A percentile compares a stretch with the other conserved stretches of the same genome.
Conservation (phyloP, 495 filamentous ascomycete species). For the Neurospora sp. region DNA sequence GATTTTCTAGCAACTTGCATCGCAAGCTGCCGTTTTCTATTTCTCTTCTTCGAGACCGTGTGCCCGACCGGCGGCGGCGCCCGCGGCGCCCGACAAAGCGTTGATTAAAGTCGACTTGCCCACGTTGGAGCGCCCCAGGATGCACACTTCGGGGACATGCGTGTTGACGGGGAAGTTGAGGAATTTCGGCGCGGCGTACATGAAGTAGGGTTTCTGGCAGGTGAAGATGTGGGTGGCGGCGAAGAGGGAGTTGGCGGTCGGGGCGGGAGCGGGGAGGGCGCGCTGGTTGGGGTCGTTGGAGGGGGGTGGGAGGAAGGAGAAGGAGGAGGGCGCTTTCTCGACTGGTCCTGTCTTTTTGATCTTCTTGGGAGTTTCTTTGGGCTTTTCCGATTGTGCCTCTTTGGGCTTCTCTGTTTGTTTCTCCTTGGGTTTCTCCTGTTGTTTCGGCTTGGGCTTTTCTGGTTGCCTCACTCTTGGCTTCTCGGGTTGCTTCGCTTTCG, state of each 20-base stretch:
- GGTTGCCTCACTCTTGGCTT: background rate
- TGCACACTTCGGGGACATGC: constrained; percentile 48
- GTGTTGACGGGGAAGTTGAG: constrained; percentile 49
- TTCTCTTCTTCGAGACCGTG: too few species aligned
- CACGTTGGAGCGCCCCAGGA: constrained; percentile 75
- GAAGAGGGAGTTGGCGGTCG: constrained; percentile 8
- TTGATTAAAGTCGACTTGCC: constrained; percentile 88
- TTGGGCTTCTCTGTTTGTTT: background rate
- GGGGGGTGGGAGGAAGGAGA: constrained; percentile 22
- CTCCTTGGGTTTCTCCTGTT: background rate
- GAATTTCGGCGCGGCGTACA: constrained; percentile 65
- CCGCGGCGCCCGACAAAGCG: constrained; percentile 51
- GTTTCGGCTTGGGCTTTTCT: background rate
- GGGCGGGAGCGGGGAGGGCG: constrained; percentile 9
- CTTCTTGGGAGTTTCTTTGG: background rate
- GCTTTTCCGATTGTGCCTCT: background rate
- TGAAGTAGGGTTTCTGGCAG: constrained; percentile 47
- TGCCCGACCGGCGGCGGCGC: constrained; percentile 8
- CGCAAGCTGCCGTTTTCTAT: too few species aligned
- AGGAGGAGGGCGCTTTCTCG: background rate
- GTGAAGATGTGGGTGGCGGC: constrained; percentile 55
- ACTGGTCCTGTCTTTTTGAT: background rate
- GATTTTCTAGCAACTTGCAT: too few species aligned
- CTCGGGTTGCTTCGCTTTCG: background rate
- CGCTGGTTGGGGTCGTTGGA: constrained; percentile 24